Conservation (phyloP, 176 grass and related monocot genomes). For the Oryza punctata region DNA sequence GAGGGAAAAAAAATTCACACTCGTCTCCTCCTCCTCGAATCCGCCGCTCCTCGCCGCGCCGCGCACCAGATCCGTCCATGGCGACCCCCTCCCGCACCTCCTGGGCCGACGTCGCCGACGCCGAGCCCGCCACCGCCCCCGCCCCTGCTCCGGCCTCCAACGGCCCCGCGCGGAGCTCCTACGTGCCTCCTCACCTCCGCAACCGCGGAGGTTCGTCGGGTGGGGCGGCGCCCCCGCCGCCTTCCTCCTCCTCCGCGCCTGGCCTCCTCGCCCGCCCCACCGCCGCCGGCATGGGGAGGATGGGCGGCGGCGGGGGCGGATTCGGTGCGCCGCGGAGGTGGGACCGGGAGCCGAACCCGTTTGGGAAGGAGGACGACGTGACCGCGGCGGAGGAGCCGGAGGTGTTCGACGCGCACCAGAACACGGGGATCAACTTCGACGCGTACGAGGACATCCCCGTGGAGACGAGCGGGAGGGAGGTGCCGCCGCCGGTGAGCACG, state of each 20-base stretch:
- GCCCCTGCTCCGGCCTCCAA: constrained; percentile 29
- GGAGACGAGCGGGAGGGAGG: constrained; percentile 79
- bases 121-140: constrained; percentile 25
- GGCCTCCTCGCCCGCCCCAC: constrained; percentile 35
- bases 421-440: constrained; percentile 90
- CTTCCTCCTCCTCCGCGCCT: not conserved
- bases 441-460: constrained; percentile 95
- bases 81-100: constrained; percentile 44
- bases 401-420: constrained; percentile 59
- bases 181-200: constrained; percentile 96
- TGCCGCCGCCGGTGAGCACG: constrained; percentile 62
- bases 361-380: constrained; percentile 47
- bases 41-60: constrained; percentile 5
- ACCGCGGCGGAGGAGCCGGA: not conserved
- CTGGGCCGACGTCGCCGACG: constrained; percentile 60
- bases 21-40: not conserved
- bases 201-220: constrained; percentile 29
- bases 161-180: constrained; percentile 51
- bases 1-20: not conserved
- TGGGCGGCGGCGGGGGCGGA: not conserved
- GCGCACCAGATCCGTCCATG: constrained; percentile 48
- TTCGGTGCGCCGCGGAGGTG: constrained; percentile 37
- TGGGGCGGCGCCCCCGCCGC: not conserved
- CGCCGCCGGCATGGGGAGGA: not conserved
- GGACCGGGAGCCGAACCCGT: constrained; percentile 80